These are phyloP conservation scores for Aureobasidium namibiae DNA, from an alignment of 2,329 filamentous ascomycete species.

Conservation along the genomic window DNA sequence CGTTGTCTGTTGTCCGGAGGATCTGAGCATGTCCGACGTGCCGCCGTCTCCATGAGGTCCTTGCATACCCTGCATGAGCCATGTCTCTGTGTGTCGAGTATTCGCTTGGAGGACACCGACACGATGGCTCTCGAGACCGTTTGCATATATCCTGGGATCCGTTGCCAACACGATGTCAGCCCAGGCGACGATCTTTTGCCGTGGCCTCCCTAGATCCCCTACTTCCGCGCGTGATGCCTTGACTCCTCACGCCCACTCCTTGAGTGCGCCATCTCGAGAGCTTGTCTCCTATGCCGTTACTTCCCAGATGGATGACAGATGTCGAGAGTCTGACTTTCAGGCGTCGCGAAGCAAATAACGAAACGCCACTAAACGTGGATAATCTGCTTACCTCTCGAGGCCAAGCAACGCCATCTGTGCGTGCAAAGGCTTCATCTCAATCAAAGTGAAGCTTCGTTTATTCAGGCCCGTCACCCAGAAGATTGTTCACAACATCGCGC, in stretches of 20 bases:
- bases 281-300: constrained; percentile 1
- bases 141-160: constrained; percentile 12
- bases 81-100: neutral
- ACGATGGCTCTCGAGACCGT: neutral
- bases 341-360: neutral
- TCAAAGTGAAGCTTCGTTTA: neutral
- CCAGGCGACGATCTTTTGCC: constrained; percentile 4
- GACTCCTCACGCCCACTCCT: neutral
- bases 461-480: neutral
- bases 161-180: constrained; percentile 7
- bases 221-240: neutral
- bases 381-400: constrained; percentile 2
- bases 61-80: constrained; percentile 10
- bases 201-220: neutral
- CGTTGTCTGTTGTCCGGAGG: neutral
- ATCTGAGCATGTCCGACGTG: neutral
- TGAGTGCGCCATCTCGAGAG: neutral
- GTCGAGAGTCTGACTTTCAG: neutral
- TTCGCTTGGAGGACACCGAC: neutral
- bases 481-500: neutral
- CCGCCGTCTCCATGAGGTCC: neutral
- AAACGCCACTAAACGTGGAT: constrained; percentile 4
- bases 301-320: neutral
- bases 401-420: constrained; percentile 11
- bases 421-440: constrained; percentile 5